A percentile compares a stretch with the other conserved stretches of the same genome.
phyloP scores from a whole-genome alignment of 2,329 filamentous ascomycete genomes.

The Pezicula radicicola region DNA sequence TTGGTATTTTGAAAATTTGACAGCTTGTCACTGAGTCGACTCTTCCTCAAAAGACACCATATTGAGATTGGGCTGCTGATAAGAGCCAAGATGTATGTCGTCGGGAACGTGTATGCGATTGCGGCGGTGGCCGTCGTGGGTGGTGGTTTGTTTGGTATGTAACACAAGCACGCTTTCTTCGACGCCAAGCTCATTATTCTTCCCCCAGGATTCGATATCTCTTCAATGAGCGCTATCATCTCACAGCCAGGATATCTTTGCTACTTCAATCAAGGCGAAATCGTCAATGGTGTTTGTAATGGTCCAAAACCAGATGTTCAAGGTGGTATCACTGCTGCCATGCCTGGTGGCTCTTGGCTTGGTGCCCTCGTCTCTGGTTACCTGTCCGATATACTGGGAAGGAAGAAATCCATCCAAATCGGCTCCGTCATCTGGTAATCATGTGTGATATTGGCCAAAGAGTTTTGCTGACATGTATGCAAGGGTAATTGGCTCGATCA shows the following conservation, averaged over 20 bases:
- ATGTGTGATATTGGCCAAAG: conserved; percentile 5
- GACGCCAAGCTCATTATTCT: neutral
- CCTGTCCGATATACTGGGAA: conserved; percentile 53
- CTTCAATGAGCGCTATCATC: conserved; percentile 56
- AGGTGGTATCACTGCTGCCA: conserved; percentile 66
- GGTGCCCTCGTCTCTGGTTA: conserved; percentile 59
- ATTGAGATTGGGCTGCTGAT: neutral
- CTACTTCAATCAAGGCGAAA: conserved; percentile 42
- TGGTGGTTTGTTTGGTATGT: conserved; percentile 24
- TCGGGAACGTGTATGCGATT: conserved; percentile 27
- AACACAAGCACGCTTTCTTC: neutral
- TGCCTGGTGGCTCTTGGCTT: conserved; percentile 68
- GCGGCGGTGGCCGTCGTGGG: conserved; percentile 29
- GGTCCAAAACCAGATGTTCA: conserved; percentile 49
- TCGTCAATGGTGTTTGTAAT: conserved; percentile 42
- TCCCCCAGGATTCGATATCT: conserved; percentile 45
- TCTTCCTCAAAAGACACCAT: neutral
- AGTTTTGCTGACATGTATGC: too few species aligned
- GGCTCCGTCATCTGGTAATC: conserved; percentile 41
- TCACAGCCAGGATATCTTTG: conserved; percentile 47
- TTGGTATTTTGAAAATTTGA: neutral
- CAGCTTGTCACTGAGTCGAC: neutral
- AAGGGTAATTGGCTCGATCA: conserved; percentile 53
- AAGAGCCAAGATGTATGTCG: neutral
- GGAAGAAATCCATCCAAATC: conserved; percentile 45